Conservation (phyloP, 352 stramenopile species). For the Globisporangium middletonii region DNA sequence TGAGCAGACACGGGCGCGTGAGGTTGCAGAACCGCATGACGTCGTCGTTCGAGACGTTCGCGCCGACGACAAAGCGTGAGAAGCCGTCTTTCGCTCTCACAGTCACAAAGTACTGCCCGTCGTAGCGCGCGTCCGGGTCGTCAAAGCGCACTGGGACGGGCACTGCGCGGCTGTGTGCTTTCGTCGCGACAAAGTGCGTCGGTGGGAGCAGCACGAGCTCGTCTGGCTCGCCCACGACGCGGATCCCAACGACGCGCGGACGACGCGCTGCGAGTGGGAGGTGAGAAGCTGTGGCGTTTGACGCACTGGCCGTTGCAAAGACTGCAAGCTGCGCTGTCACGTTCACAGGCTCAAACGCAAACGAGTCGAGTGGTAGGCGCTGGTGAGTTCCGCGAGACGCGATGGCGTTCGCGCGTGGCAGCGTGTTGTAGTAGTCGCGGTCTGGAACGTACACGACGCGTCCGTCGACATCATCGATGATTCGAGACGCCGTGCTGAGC, state of each 20-base stretch:
- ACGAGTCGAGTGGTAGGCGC: constrained; percentile 19
- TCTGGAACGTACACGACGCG: constrained; percentile 41
- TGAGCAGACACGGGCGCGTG: constrained; percentile 41
- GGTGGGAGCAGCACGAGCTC: constrained; percentile 40
- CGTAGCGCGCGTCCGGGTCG: constrained; percentile 36
- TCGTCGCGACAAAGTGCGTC: constrained; percentile 24
- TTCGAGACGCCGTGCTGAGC: neutral
- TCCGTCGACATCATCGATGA: constrained; percentile 23
- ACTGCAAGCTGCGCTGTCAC: neutral
- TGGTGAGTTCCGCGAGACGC: neutral
- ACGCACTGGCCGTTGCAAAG: neutral
- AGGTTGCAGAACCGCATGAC: constrained; percentile 41
- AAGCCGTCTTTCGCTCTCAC: constrained; percentile 31
- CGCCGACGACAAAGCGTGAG: constrained; percentile 37
- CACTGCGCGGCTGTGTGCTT: constrained; percentile 12
- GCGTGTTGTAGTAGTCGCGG: constrained; percentile 45
- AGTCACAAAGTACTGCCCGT: constrained; percentile 35
- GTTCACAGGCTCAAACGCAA: constrained; percentile 29
- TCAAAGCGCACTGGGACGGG: constrained; percentile 43
- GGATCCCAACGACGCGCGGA: constrained; percentile 33
- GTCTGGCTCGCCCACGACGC: constrained; percentile 48
- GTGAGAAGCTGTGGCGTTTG: neutral
- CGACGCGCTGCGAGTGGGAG: constrained; percentile 10
- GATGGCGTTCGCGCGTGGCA: constrained; percentile 4
- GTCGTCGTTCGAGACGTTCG: constrained; percentile 41